Percentiles rank a stretch among this genome's conserved stretches.
Evolutionary conservation across 768 basidiomycete species (phyloP).

Genomic region (Lyophyllum decastes): DNA sequence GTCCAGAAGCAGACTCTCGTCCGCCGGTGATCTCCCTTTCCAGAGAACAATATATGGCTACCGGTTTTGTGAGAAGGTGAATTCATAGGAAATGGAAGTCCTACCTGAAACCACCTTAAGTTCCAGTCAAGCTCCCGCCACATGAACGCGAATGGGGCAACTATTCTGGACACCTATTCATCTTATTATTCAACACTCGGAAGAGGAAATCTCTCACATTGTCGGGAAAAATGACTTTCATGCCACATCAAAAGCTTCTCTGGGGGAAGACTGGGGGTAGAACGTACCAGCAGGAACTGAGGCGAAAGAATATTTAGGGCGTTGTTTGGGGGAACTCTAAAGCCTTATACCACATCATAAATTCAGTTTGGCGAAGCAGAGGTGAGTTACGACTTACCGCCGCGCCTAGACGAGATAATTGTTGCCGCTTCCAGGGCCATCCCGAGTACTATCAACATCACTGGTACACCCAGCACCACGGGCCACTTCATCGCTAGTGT

Average conservation of each 20-base stretch:
- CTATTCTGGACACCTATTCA: slow-evolving; percentile 29
- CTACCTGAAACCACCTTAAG: slow-evolving; percentile 59
- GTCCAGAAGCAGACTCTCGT: slow-evolving; percentile 64
- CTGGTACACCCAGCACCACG: slow-evolving; percentile 37
- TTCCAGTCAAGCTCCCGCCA: slow-evolving; percentile 57
- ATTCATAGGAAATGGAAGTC: slow-evolving; percentile 10
- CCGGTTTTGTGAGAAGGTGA: slow-evolving; percentile 6
- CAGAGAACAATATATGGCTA: slow-evolving; percentile 67
- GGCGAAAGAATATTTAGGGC: slow-evolving; percentile 49
- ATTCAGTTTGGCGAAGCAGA: neutral
- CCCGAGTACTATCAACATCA: slow-evolving; percentile 47
- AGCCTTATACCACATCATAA: slow-evolving; percentile 42
- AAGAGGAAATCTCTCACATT: slow-evolving; percentile 28
- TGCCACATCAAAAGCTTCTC: neutral
- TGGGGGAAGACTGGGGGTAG: neutral
- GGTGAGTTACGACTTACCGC: slow-evolving; percentile 35
- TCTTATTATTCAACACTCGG: neutral
- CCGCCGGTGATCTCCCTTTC: slow-evolving; percentile 51
- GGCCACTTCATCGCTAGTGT: slow-evolving; percentile 35
- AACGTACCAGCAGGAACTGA: slow-evolving; percentile 43
- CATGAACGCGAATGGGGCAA: slow-evolving; percentile 50
- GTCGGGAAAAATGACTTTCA: slow-evolving; percentile 62
- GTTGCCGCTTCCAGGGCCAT: slow-evolving; percentile 49
- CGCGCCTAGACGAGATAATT: slow-evolving; percentile 37
- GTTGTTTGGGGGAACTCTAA: slow-evolving; percentile 49